phyloP scores from a whole-genome alignment of 75 land plant genomes.

The Cryptomeria japonica region DNA sequence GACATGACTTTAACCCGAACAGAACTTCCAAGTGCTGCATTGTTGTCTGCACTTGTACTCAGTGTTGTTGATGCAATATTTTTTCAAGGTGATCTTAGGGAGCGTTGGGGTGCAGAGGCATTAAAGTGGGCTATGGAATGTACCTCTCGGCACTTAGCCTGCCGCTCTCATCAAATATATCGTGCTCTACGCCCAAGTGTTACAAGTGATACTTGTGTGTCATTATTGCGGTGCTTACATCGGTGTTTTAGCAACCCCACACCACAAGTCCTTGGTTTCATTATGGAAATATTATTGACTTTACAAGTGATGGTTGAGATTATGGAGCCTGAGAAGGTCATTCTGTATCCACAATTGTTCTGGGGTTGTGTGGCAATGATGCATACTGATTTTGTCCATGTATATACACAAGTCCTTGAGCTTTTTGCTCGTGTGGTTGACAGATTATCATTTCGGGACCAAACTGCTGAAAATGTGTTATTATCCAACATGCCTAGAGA shows the following conservation, averaged over 20 bases:
- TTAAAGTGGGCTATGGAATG: constrained; percentile 99
- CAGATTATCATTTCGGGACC: constrained; percentile 85
- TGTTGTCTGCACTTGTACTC: constrained; percentile 91
- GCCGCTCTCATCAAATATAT: constrained; percentile 98
- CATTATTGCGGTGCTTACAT: constrained; percentile 91
- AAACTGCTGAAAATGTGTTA: constrained; percentile 91
- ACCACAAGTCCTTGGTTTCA: constrained; percentile 88
- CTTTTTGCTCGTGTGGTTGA: constrained; percentile 96
- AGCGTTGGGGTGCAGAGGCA: constrained; percentile 97
- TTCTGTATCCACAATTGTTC: constrained; percentile 92
- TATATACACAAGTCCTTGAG: constrained; percentile 97
- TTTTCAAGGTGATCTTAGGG: constrained; percentile 97
- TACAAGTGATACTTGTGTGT: constrained; percentile 95
- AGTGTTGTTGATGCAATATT: constrained; percentile 98
- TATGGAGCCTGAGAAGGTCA: constrained; percentile 98
- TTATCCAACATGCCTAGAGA: constrained; percentile 93
- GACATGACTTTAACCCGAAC: constrained; percentile 75
- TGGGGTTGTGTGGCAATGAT: constrained; percentile 99
- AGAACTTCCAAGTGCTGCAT: constrained; percentile 96
- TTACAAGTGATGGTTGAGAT: constrained; percentile 98
- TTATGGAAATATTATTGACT: constrained; percentile 95
- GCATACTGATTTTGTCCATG: constrained; percentile 98
- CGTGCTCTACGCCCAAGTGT: constrained; percentile 94
- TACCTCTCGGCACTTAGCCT: constrained; percentile 92
- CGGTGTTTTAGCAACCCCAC: constrained; percentile 93